phyloP scores from a whole-genome alignment of 176 grass and related monocot genomes.

The Otatea glauca region DNA sequence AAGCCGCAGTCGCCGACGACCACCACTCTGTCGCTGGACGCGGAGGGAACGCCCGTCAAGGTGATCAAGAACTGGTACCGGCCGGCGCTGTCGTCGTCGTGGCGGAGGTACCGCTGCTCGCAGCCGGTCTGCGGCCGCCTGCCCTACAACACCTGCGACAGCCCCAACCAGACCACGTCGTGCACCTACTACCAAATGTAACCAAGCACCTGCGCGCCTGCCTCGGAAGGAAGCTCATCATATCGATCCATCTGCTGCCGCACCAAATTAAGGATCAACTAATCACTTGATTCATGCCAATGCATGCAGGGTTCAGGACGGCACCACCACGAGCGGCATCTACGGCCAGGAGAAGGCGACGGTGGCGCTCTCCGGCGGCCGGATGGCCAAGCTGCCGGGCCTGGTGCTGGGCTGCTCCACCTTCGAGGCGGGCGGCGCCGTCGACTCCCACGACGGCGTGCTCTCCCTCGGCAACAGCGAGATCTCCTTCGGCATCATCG shows the following conservation, averaged over 20 bases:
- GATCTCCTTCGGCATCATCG: conserved; percentile 58
- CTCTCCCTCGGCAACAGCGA: conserved; percentile 65
- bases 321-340: conserved; percentile 58
- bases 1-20: background rate
- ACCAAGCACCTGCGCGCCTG: background rate
- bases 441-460: conserved; percentile 70
- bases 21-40: conserved; percentile 28
- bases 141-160: conserved; percentile 41
- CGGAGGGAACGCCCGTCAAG: background rate
- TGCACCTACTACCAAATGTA: conserved; percentile 55
- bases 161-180: conserved; percentile 38
- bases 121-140: conserved; percentile 53
- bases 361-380: conserved; percentile 54
- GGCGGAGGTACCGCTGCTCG: conserved; percentile 63
- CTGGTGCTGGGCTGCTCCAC: conserved; percentile 76
- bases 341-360: conserved; percentile 78
- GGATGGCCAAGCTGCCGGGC: conserved; percentile 63
- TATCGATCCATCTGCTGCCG: too few relatives aligned
- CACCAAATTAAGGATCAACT: too few relatives aligned
- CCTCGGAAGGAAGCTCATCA: too few relatives aligned
- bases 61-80: conserved; percentile 49
- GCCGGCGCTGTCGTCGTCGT: conserved; percentile 65
- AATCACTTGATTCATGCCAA: background rate
- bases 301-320: conserved; percentile 37
- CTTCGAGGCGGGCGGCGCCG: conserved; percentile 47